Base-by-base conservation (phyloP, 2,329 filamentous ascomycete species). In the Aspergillus phoenicis region DNA sequence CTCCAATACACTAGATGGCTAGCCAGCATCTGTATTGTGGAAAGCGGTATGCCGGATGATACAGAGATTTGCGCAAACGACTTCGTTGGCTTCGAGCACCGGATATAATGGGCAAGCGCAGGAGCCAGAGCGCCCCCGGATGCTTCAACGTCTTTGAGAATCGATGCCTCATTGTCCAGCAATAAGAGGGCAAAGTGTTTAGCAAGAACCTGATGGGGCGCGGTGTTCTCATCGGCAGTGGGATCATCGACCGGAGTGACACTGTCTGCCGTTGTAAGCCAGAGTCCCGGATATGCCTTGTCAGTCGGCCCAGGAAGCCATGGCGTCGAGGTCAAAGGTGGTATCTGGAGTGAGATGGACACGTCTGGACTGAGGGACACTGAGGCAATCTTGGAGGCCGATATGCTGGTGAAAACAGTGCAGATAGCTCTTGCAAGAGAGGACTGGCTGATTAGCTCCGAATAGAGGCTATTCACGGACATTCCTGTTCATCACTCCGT, bases 1-100 rank as follows among this genome's bases (percentile, higher is more conserved):
- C 95, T 89, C 93, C 94, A 98, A 78, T 96, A 96, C 63, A 98
- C 93, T 64, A 99, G 89, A 78, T 98, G 95, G 60, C 91, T 90
- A 8, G 93, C 93, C 64, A 96, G 91, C 68, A 91, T 89, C 64
- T 94, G 89, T 64, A 98, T 89, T 67, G 96, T 91, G 33, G 87
- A 84, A 1, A 95, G 83, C 3, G 90, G 88, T 56, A 98, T 89
- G 20, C 88, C 85, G 55, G 79, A 80, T 2, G 71, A 65, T 4
- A 74, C 72, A 68, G 83, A 93, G 65, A 92, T 85, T 63, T 90
- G 87, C 38, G 91, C 89, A 75, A 93, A 93, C 0, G 84, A 86
- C 66, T 88, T 88, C 1, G 84, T 87, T 5, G 86, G 85, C 28
- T 82, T 83, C 8, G 84, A 81, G 59, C 82, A 83, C 45, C 83